Percentiles rank a stretch among this genome's conserved stretches.
Conservation (phyloP, 306 rosid genomes). For the Acmispon strigosus region DNA sequence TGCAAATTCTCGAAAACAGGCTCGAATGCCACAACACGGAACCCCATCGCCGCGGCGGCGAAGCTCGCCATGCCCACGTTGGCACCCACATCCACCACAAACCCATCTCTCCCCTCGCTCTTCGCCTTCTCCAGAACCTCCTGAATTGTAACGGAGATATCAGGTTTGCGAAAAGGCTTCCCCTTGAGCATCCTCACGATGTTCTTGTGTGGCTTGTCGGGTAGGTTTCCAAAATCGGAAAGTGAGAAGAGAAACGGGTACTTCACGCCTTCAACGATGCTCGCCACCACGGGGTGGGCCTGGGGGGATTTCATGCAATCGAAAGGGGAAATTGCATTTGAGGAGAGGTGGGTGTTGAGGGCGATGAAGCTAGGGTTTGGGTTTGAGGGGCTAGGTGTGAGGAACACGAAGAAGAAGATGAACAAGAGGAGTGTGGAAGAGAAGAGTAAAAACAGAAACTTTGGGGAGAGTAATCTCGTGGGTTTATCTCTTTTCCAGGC, state of each 20-base stretch:
- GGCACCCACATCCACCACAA: conserved; percentile 89
- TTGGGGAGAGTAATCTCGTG: conserved; percentile 47
- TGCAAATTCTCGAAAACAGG: conserved; percentile 93
- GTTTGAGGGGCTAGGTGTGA: conserved; percentile 23
- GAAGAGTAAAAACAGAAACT: conserved; percentile 28
- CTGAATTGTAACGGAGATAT: conserved; percentile 76
- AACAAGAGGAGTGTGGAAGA: conserved; percentile 39
- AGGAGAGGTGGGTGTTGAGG: conserved; percentile 22
- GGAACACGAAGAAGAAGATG: conserved; percentile 34
- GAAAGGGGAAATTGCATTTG: conserved; percentile 53
- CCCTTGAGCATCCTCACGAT: conserved; percentile 72
- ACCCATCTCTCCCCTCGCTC: conserved; percentile 47
- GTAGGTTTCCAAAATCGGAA: conserved; percentile 75
- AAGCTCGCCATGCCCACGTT: conserved; percentile 95
- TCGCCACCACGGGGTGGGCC: conserved; percentile 72
- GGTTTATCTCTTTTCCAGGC: conserved; percentile 80
- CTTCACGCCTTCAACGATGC: conserved; percentile 70
- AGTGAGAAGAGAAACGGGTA: conserved; percentile 82
- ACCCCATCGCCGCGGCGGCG: conserved; percentile 91
- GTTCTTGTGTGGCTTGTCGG: conserved; percentile 95
- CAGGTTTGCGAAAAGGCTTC: conserved; percentile 76
- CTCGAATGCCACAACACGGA: conserved; percentile 72
- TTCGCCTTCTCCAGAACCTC: conserved; percentile 56
- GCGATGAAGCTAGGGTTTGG: conserved; percentile 11
- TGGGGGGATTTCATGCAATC: conserved; percentile 69